Conservation (phyloP, 2,329 filamentous ascomycete species). For the Leptographium procerum region DNA sequence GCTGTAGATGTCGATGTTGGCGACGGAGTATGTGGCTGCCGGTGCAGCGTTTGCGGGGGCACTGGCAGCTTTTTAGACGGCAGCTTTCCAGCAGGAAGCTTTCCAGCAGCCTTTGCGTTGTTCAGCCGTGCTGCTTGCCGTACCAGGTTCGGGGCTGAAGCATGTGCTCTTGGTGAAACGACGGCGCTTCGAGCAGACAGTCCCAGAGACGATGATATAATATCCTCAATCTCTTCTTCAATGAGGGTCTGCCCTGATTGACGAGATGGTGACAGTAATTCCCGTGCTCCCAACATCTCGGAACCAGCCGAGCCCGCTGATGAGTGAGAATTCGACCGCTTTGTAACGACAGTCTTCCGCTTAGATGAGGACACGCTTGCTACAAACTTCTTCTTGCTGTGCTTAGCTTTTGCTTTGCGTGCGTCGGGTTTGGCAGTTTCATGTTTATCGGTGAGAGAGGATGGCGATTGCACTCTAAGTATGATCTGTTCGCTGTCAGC, state of each 20-base stretch:
- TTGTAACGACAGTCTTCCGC: conserved; percentile 32
- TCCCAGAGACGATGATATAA: neutral
- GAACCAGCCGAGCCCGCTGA: conserved; percentile 24
- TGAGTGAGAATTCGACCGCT: conserved; percentile 36
- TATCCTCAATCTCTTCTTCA: conserved; percentile 2
- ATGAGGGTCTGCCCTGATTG: conserved; percentile 1
- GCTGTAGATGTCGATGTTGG: neutral
- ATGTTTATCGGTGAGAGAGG: neutral
- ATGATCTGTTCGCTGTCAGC: neutral
- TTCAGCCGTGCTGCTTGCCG: conserved; percentile 4
- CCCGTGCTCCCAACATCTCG: conserved; percentile 16
- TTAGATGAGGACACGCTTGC: conserved; percentile 31
- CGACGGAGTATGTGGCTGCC: neutral
- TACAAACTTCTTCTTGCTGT: conserved; percentile 25
- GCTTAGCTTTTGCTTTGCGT: conserved; percentile 1
- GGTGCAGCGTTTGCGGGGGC: neutral
- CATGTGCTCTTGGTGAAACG: neutral
- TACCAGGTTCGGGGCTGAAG: neutral
- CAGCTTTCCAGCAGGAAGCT: conserved; percentile 32
- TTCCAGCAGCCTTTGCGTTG: conserved; percentile 38
- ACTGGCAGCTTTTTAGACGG: neutral
- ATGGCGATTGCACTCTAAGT: neutral
- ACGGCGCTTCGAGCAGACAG: neutral
- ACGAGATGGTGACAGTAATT: neutral
- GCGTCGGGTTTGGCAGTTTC: neutral